These are phyloP conservation scores for Thelonectria blattea DNA, from an alignment of 2,329 filamentous ascomycete genomes.

Conservation along the genomic window DNA sequence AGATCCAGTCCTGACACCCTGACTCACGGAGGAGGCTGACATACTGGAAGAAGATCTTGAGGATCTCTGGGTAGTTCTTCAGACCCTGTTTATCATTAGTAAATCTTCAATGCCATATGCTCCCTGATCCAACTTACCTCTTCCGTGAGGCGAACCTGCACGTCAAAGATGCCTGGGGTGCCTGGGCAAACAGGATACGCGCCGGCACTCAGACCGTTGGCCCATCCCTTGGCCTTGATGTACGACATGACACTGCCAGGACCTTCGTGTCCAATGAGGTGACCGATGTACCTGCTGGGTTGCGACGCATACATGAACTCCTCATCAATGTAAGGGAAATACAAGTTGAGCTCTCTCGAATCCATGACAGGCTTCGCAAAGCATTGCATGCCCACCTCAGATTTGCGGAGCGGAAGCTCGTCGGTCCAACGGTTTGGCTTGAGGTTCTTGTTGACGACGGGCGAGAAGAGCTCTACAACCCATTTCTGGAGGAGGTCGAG, in stretches of 20 bases:
- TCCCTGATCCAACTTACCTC: slow-evolving; percentile 57
- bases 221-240: slow-evolving; percentile 90
- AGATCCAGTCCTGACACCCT: slow-evolving; percentile 89
- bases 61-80: slow-evolving; percentile 80
- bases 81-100: slow-evolving; percentile 57
- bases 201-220: slow-evolving; percentile 80
- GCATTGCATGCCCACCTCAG: slow-evolving; percentile 68
- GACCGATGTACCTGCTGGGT: slow-evolving; percentile 84
- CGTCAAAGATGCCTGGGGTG: slow-evolving; percentile 76
- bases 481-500: slow-evolving; percentile 83
- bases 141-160: slow-evolving; percentile 81
- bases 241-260: slow-evolving; percentile 91
- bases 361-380: slow-evolving; percentile 95
- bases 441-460: slow-evolving; percentile 81
- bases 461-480: slow-evolving; percentile 83
- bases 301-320: slow-evolving; percentile 79
- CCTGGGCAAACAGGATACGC: slow-evolving; percentile 79
- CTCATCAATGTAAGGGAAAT: slow-evolving; percentile 86
- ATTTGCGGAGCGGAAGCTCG: slow-evolving; percentile 55
- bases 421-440: slow-evolving; percentile 62
- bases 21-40: slow-evolving; percentile 82
- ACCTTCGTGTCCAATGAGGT: slow-evolving; percentile 90
- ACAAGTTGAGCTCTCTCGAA: slow-evolving; percentile 76
- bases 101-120: not conserved
- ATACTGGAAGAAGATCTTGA: slow-evolving; percentile 89